Percentiles rank a stretch among this genome's conserved stretches.
These are phyloP conservation scores for Backusella parvicylindrica DNA, from an alignment of 192 early-diverging fungal species.

Conservation along the genomic window DNA sequence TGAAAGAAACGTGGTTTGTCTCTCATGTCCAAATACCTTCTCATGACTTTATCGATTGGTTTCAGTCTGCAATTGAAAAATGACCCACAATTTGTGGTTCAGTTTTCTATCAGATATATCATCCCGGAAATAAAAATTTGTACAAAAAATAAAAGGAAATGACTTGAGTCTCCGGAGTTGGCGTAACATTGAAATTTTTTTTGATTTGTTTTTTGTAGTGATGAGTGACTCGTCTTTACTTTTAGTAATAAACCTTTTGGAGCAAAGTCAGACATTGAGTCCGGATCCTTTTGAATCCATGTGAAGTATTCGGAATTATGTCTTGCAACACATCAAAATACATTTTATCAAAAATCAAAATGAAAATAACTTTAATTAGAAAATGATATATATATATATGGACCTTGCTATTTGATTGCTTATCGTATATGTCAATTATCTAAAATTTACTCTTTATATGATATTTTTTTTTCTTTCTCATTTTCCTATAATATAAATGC, in stretches of 20 bases:
- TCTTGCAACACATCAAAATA: not conserved
- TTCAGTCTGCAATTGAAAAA: not conserved
- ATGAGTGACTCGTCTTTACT: not conserved
- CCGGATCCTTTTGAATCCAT: conserved; percentile 1
- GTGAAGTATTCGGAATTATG: conserved; percentile 6
- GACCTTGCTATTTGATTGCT: too few species aligned
- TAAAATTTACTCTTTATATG: too few species aligned
- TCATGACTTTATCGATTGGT: not conserved
- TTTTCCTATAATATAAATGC: too few species aligned
- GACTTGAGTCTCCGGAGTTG: conserved; percentile 1
- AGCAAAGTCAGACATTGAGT: conserved; percentile 2
- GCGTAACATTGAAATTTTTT: not conserved
- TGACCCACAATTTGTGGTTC: not conserved
- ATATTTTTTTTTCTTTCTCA: too few species aligned
- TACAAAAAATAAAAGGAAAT: not conserved
- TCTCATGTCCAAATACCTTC: not conserved
- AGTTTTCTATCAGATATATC: not conserved
- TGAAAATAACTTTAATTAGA: not conserved
- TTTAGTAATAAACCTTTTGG: not conserved
- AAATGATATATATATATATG: too few species aligned
- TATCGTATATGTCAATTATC: too few species aligned
- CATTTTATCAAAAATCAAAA: not conserved
- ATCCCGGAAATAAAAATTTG: not conserved
- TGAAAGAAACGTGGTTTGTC: not conserved
- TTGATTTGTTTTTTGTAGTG: not conserved